phyloP scores from a whole-genome alignment of 176 grass and related monocot species.

The Eragrostis nindensis region DNA sequence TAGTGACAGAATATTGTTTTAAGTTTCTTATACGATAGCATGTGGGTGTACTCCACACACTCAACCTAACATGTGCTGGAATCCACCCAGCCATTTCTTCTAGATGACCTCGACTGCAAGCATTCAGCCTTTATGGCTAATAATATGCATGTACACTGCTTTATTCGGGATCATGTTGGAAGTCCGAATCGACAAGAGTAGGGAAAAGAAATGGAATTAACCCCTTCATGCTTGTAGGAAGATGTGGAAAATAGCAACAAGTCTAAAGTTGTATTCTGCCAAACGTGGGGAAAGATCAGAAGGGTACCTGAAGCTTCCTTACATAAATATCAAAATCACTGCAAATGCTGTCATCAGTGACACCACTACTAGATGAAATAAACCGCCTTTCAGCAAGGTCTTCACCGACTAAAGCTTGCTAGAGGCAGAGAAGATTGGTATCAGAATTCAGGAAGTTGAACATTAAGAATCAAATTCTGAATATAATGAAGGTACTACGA shows the following conservation, averaged over 20 bases:
- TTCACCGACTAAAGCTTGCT: conserved; percentile 99
- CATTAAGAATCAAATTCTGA: conserved; percentile 8
- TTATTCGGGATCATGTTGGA: neutral
- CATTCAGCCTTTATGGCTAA: neutral
- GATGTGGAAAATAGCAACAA: neutral
- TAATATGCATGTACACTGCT: neutral
- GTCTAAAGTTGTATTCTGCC: neutral
- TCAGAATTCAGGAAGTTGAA: conserved; percentile 33
- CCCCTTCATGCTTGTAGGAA: no score
- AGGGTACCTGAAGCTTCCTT: conserved; percentile 78
- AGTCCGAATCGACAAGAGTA: neutral
- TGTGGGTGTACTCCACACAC: neutral
- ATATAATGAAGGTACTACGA: conserved; percentile 6
- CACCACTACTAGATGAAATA: conserved; percentile 63
- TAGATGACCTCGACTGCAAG: neutral
- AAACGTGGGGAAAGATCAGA: conserved; percentile 27
- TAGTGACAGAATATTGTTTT: neutral
- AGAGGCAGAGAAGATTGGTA: conserved; percentile 36
- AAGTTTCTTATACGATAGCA: neutral
- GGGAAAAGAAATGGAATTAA: no score
- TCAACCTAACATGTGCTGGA: neutral
- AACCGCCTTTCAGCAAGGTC: conserved; percentile 83
- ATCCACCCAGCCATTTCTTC: no score
- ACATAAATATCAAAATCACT: conserved; percentile 92
- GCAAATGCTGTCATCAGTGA: conserved; percentile 60